Evolutionary conservation across 495 filamentous ascomycete genomes (phyloP), one percentile per base, ranked within the genome.

Genomic region (Podospora comata): DNA sequence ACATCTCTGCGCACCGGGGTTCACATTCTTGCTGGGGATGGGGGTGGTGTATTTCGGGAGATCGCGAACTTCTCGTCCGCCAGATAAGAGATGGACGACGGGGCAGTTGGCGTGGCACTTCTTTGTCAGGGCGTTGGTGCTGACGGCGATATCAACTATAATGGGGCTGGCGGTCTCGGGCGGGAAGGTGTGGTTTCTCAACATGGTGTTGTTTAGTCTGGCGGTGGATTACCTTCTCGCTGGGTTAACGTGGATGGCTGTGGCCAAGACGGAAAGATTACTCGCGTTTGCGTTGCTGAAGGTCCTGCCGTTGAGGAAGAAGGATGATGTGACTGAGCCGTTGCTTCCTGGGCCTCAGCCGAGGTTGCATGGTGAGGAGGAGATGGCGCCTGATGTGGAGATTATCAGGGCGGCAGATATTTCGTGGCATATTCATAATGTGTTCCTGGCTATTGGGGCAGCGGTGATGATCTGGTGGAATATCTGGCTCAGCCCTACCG

Each of bases 11-110:
- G 77, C 75, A 15, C 77, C 77, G 13, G 77, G 77, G 13, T 78
- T 78, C 57, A 77, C 73, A 5, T 78, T 79, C 53, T 67, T 79
- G 11, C 73, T 79, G 5, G 77, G 77, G n/a, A 77, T 79, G 70
- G 77, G 77, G 44, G 66, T 78, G 7, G 77, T 73, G 1, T 77
- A 78, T 64, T 78, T 79, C 44, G 65, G 73, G 2, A 63, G 68
- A 20, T 78, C 77, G 27, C 72, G 77, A 15, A 69, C 71, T 7
- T 72, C 67, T 13, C 70, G 75, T 2, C n/a, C 23, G 56, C 56
- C 56, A 20, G 27, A 32, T 23, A 39, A 19, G 0, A 72, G 71
- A 3, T 79, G 77, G 77, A 57, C 68, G 16, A 62, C 66, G 3
- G 28, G 26, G 48, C 66, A 63, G 59, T 72, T 79, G 76, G 65